phyloP scores from a whole-genome alignment of 192 early-diverging fungal species.

The Podila clonocystis region DNA sequence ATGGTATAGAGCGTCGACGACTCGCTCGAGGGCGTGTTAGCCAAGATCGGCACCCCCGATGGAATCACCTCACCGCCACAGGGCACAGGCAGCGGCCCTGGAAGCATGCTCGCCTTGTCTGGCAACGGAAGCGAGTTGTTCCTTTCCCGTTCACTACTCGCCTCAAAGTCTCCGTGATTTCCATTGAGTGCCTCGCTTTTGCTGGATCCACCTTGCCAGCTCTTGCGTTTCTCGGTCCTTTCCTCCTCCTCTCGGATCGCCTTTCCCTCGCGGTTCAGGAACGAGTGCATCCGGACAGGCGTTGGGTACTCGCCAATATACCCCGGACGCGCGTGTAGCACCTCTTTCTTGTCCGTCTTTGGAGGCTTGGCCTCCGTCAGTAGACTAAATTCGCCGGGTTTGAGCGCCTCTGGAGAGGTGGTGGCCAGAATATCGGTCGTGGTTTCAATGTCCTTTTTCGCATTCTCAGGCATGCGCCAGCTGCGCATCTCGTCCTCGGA shows the following conservation, averaged over 20 bases:
- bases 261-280: conserved; percentile 12
- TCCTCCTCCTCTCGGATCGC: conserved; percentile 9
- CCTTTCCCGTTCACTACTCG: not conserved
- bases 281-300: conserved; percentile 29
- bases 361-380: conserved; percentile 9
- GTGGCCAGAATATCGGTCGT: not conserved
- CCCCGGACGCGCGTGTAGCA: conserved; percentile 28
- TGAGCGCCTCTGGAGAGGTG: not conserved
- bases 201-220: not conserved
- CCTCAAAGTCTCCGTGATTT: not conserved
- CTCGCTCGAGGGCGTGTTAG: not conserved
- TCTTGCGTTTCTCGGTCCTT: not conserved
- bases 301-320: conserved; percentile 35
- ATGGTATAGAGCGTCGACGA: not conserved
- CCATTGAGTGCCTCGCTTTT: not conserved
- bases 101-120: conserved; percentile 1
- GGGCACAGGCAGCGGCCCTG: not conserved
- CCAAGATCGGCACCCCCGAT: not conserved
- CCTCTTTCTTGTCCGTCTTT: not conserved
- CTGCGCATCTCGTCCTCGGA: too few species aligned
- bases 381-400: not conserved
- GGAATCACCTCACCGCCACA: not conserved
- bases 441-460: not conserved
- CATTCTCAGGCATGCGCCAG: not conserved
- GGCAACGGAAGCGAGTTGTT: conserved; percentile 14